These are phyloP conservation scores for Ramularia collo-cygni DNA, from an alignment of 2,329 filamentous ascomycete genomes.

Conservation along the genomic window DNA sequence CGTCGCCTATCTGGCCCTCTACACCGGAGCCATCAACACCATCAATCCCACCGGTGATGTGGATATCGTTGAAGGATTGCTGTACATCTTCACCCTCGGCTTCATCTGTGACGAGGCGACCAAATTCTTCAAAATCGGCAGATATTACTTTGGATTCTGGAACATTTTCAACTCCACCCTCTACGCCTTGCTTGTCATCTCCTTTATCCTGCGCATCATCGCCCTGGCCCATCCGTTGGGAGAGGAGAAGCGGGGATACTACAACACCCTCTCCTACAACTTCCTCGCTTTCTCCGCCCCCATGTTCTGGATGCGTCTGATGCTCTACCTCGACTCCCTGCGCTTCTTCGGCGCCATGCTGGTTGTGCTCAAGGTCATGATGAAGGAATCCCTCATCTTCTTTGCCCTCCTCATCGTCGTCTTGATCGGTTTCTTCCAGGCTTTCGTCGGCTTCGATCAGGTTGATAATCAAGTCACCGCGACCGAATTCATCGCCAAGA, in stretches of 20 bases:
- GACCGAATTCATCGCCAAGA: slow-evolving; percentile 65
- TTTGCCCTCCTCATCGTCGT: slow-evolving; percentile 84
- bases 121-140: slow-evolving; percentile 92
- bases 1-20: slow-evolving; percentile 73
- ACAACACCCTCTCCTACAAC: slow-evolving; percentile 83
- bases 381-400: slow-evolving; percentile 76
- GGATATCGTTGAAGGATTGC: slow-evolving; percentile 71
- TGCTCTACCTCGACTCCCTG: slow-evolving; percentile 88
- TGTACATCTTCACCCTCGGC: slow-evolving; percentile 87
- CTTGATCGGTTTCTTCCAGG: slow-evolving; percentile 81
- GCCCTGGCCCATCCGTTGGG: slow-evolving; percentile 58
- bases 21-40: slow-evolving; percentile 83
- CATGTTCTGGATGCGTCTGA: slow-evolving; percentile 91
- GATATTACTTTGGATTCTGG: slow-evolving; percentile 91
- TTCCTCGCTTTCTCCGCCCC: slow-evolving; percentile 88
- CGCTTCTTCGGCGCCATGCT: slow-evolving; percentile 98
- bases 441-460: slow-evolving; percentile 85
- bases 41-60: slow-evolving; percentile 80
- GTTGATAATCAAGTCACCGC: slow-evolving; percentile 60
- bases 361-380: slow-evolving; percentile 75
- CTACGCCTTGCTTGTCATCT: slow-evolving; percentile 71
- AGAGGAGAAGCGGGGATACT: slow-evolving; percentile 47
- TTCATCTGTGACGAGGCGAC: slow-evolving; percentile 81
- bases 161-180: slow-evolving; percentile 86
- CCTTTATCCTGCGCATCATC: slow-evolving; percentile 70